Evolutionary conservation across 2,329 filamentous ascomycete species (phyloP), one percentile per base, ranked within the genome.

Genomic region (Elsinoe perseae): DNA sequence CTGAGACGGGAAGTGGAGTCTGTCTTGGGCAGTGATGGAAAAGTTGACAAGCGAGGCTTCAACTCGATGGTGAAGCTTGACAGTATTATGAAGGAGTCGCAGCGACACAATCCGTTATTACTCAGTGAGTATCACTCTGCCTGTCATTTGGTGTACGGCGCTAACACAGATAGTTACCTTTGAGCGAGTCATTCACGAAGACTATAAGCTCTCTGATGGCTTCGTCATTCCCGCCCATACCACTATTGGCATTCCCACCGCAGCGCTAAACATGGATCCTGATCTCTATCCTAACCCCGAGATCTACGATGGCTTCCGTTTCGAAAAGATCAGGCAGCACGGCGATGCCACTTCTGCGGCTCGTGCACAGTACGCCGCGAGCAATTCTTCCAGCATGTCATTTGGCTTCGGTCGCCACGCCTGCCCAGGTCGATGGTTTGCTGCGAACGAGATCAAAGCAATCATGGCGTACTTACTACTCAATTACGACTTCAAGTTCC

Each of bases 71-170:
- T 62, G 43, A 70, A 66, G 53, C 59, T 74, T 14, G 74, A 77
- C 62, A 73, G 70, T n/a, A 68, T 67, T 21, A 62, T 77, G 52
- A 70, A 70, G 54, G 75, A 77, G 62, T 72, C 68, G 25, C 65
- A 74, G 53, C 70, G 75, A 0, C 59, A 75, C 38, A 71, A 70
- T 50, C 54, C 54, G 8, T 16, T 56, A 4, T 30, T 56, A 2
- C 54, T 50, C 10, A 27, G 54, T 56, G n/a, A 16, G 54, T 25
- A 36, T 14, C n/a, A 36, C 32, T 3, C 12, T 38, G 18, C 23
- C 32, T 23, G 7, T n/a, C 42, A 3, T 10, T 4, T 2, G 3
- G n/a, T n/a, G 5, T 3, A 16, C 12, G 20, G 5, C 12, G 20
- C 54, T 56, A 18, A 56, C 16, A 3, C 20, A 10, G 14, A 23